Base-by-base conservation (phyloP, 139 green algal genomes). In the Medakamo hakoo region DNA sequence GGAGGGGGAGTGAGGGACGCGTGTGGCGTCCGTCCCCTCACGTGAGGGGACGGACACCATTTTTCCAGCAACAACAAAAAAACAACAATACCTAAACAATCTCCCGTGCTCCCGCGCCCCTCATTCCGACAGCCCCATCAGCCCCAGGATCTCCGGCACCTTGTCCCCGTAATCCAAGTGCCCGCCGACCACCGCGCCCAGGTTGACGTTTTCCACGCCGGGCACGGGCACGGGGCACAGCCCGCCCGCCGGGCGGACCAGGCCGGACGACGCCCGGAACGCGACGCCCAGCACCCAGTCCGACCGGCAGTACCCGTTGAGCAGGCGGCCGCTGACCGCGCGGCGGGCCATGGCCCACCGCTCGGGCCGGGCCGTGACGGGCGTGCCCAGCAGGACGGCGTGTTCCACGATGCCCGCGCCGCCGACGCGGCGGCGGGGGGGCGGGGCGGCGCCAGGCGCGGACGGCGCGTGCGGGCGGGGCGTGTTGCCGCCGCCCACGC, bases 221-320 rank as follows among this genome's bases (percentile, higher is more conserved):
- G 70, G 58, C 30, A 82, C 76, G 21, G 68, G 56, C 0, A 83
- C 71, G 24, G 74, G 71, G 28, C 58, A 65, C 29, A 83, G 52
- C 2, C 76, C 76, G 14, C 63, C 70, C 25, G 74, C 67, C 16
- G 62, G 62, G 27, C 63, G 66, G 30, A 66, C 62, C 58, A 67
- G 71, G 9, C 70, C 76, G 58, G 49, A 68, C 49, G 18, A 26
- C 48, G 59, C 31, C 4, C 78, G 49, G 70, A 78, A 86, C 20
- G 85, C 63, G 22, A 93, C 48, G 0, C 73, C 81, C 58, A 95
- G 69, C 27, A 93, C 71, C 87, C 86, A 94, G 73, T 95, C 87
- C 26, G 75, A 75, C 24, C 68, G 60, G 30, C 69, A 78, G 76
- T 86, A 94, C 57, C 75, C 83, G 67, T 94, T 95, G 52, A 95